These are phyloP conservation scores for Spergularia bocconei DNA, from an alignment of 148 eudicot genomes.

Conservation along the genomic window DNA sequence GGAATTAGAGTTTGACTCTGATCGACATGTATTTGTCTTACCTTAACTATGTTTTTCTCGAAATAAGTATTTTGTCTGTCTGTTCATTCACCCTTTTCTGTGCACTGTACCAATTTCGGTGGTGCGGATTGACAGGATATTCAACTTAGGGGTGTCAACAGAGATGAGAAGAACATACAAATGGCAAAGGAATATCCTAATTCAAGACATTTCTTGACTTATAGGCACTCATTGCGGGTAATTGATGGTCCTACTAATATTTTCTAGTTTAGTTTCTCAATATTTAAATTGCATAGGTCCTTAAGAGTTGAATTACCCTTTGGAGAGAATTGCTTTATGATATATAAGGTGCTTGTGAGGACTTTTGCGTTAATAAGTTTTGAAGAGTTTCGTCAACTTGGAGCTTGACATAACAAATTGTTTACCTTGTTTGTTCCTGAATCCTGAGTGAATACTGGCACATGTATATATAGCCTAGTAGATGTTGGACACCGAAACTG, in stretches of 20 bases:
- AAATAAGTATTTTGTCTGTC: background rate
- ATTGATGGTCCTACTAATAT: constrained; percentile 8
- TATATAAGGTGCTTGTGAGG: constrained; percentile 7
- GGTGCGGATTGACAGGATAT: constrained; percentile 59
- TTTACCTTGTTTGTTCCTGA: background rate
- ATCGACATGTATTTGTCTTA: constrained; percentile 53
- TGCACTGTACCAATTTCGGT: background rate
- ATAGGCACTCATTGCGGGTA: constrained; percentile 90
- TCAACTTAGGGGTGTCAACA: constrained; percentile 82
- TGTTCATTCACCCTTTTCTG: background rate
- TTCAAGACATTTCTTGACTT: constrained; percentile 80
- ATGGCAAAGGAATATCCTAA: constrained; percentile 75
- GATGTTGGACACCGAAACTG: background rate
- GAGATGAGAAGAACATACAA: constrained; percentile 76
- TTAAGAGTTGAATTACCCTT: too few species aligned
- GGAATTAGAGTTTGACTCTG: constrained; percentile 84
- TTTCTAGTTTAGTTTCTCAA: constrained; percentile 10
- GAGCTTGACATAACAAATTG: background rate
- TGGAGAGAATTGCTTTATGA: too few species aligned
- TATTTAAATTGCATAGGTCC: background rate
- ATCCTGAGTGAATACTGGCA: background rate
- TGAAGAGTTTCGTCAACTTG: too few species aligned
- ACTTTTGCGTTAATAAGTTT: background rate
- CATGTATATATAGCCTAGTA: background rate
- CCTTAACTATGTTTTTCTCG: background rate